Conservation (phyloP, 495 filamentous ascomycete genomes). For the Aspergillus biplanus region DNA sequence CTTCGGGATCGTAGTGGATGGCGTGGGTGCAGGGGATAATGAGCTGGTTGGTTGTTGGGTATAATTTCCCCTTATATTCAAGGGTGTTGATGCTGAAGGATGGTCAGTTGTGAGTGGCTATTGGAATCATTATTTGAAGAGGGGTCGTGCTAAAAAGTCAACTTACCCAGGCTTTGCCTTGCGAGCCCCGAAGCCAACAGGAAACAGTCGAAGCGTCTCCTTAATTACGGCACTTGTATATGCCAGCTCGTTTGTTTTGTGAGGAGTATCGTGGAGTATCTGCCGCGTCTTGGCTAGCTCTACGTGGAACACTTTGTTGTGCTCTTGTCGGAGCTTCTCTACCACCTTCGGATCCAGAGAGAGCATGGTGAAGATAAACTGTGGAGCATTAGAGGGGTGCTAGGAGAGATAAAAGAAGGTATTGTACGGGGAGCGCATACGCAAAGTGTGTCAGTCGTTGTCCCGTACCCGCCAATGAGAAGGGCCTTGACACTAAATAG, state of each 20-base stretch:
- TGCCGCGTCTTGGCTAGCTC: neutral
- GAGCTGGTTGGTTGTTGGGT: conserved; percentile 5
- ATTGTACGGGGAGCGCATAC: neutral
- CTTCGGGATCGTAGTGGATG: conserved; percentile 5
- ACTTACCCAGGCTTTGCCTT: conserved; percentile 3
- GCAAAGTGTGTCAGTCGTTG: neutral
- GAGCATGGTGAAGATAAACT: conserved; percentile 10
- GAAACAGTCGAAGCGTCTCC: conserved; percentile 16
- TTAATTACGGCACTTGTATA: conserved; percentile 18
- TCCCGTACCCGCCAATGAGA: neutral
- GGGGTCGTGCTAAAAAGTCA: neutral
- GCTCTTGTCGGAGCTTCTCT: conserved; percentile 3
- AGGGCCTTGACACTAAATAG: neutral
- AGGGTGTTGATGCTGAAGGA: neutral
- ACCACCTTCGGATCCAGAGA: neutral
- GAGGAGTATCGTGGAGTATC: neutral
- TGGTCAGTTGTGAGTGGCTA: neutral
- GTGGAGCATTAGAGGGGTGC: neutral
- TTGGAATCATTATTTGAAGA: neutral
- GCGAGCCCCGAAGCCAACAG: neutral
- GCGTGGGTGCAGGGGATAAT: conserved; percentile 6
- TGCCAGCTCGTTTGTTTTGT: neutral
- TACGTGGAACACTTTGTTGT: conserved; percentile 5
- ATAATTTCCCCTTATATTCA: neutral
- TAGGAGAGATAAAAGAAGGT: neutral